Conservation (phyloP, 164 flowering plant genomes). For the Warburgia ugandensis region DNA sequence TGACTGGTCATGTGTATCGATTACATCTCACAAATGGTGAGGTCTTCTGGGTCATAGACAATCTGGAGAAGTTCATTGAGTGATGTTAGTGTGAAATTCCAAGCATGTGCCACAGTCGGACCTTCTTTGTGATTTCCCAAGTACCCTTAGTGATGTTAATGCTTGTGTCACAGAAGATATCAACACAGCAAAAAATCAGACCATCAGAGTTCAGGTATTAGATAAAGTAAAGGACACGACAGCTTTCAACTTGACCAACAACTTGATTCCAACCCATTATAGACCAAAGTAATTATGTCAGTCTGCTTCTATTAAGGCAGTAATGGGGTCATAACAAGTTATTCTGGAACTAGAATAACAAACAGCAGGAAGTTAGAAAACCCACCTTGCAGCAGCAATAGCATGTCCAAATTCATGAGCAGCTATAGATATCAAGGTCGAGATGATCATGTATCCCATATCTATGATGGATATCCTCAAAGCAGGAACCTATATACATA, state of each 20-base stretch:
- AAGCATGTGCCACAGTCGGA: no score
- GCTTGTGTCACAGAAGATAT: no score
- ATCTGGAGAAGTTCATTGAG: no score
- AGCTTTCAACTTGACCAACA: neutral
- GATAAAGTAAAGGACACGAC: neutral
- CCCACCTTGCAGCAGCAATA: slow-evolving; percentile 77
- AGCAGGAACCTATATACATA: slow-evolving; percentile 33
- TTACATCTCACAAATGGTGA: no score
- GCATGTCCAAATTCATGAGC: slow-evolving; percentile 90
- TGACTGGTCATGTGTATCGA: no score
- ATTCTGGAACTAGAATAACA: neutral
- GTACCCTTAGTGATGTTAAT: no score
- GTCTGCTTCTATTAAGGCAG: neutral
- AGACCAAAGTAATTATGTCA: neutral
- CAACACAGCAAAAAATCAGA: no score
- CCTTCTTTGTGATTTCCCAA: no score
- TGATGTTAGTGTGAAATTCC: no score
- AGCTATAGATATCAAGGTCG: slow-evolving; percentile 54
- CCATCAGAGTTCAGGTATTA: no score
- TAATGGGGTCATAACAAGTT: neutral
- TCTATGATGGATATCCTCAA: slow-evolving; percentile 39
- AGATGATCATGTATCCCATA: slow-evolving; percentile 40
- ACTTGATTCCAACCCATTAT: neutral
- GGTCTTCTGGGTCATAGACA: no score
- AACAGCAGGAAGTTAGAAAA: slow-evolving; percentile 1